Conservation (phyloP, 2,329 filamentous ascomycete genomes). For the Paramyrothecium roridum region DNA sequence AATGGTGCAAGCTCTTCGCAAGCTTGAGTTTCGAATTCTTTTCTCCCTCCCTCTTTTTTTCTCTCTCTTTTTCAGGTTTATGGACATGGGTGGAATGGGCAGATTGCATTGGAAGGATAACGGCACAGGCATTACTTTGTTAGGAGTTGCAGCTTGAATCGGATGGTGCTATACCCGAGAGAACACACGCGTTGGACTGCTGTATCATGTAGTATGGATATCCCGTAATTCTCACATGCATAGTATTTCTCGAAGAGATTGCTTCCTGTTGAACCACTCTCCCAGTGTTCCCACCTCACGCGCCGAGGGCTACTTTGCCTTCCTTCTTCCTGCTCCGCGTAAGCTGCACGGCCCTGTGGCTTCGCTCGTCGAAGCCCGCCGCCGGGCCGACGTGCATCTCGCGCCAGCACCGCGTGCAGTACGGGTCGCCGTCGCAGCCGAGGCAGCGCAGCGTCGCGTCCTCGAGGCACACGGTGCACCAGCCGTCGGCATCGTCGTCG, state of each 20-base stretch:
- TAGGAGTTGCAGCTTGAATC: not conserved
- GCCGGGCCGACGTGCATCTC: constrained; percentile 72
- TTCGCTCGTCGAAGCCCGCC: constrained; percentile 67
- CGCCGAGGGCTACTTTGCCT: constrained; percentile 32
- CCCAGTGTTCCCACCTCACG: constrained; percentile 13
- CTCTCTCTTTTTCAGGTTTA: not conserved
- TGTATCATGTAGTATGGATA: not conserved
- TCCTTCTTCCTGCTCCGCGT: constrained; percentile 31
- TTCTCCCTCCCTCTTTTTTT: not conserved
- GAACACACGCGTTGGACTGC: not conserved
- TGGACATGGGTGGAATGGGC: not conserved
- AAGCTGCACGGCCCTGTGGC: constrained; percentile 65
- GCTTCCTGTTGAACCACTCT: not conserved
- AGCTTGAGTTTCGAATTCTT: not conserved
- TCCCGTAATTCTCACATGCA: not conserved
- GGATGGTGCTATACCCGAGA: not conserved
- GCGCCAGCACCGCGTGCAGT: constrained; percentile 75
- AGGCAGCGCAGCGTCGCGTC: constrained; percentile 71
- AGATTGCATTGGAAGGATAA: not conserved
- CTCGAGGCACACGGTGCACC: constrained; percentile 81
- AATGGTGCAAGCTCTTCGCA: not conserved
- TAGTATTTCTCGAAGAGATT: constrained; percentile 1
- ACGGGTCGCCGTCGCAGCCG: constrained; percentile 69
- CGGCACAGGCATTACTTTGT: not conserved
- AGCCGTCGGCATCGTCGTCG: constrained; percentile 70